Percentiles rank a stretch among this genome's conserved stretches.
These are phyloP conservation scores for Leucaena leucocephala DNA, from an alignment of 306 rosid species.

Conservation along the genomic window DNA sequence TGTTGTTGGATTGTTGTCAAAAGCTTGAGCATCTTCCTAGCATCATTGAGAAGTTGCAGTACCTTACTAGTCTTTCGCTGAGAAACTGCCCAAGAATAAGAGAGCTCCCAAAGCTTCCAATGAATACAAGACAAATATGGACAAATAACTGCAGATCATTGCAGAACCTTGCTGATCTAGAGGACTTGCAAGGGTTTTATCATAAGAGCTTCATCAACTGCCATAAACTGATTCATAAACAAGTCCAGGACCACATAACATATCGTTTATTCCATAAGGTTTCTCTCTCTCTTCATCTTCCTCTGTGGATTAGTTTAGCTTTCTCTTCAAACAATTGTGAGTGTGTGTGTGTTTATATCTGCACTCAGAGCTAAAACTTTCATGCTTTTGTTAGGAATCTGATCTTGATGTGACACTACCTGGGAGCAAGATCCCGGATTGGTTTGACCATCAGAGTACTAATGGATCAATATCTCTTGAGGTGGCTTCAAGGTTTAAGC, in stretches of 20 bases:
- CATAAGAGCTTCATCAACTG: neutral
- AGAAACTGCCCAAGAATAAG: neutral
- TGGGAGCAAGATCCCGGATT: slow-evolving; percentile 23
- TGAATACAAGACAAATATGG: slow-evolving; percentile 1
- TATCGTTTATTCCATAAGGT: slow-evolving; percentile 9
- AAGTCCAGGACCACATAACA: slow-evolving; percentile 2
- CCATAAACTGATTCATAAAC: slow-evolving; percentile 12
- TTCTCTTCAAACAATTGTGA: too few relatives aligned
- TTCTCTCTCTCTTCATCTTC: neutral
- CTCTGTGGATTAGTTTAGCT: too few relatives aligned
- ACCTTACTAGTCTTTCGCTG: neutral
- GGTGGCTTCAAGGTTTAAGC: slow-evolving; percentile 22
- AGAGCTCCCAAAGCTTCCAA: slow-evolving; percentile 16
- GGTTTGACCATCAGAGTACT: slow-evolving; percentile 15
- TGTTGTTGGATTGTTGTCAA: slow-evolving; percentile 14
- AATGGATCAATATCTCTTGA: slow-evolving; percentile 20
- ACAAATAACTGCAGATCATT: slow-evolving; percentile 19
- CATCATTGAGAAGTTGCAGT: slow-evolving; percentile 28
- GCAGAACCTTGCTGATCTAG: neutral
- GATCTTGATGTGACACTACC: neutral
- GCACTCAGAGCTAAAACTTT: too few relatives aligned
- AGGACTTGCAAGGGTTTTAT: neutral
- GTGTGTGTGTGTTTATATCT: too few relatives aligned
- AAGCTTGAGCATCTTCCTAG: slow-evolving; percentile 24
- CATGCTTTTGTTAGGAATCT: neutral